phyloP scores from a whole-genome alignment of 139 green algal species.

The Chlamydomonas sp. region DNA sequence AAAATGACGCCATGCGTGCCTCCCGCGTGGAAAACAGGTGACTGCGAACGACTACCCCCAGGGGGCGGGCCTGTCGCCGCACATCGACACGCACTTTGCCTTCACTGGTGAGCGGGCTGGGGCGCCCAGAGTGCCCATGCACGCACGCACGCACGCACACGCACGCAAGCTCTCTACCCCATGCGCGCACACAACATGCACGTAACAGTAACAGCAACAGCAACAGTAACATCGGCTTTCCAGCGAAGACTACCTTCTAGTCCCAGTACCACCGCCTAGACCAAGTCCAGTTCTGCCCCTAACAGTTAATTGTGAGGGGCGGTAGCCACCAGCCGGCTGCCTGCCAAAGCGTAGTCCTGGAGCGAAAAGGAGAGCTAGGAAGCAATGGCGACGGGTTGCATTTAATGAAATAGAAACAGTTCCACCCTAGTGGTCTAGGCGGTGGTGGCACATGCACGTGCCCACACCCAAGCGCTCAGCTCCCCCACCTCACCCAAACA shows the following conservation, averaged over 20 bases:
- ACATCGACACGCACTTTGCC: constrained; percentile 93
- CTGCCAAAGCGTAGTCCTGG: too few species aligned
- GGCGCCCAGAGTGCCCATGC: too few species aligned
- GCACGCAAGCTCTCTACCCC: too few species aligned
- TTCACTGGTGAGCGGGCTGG: constrained; percentile 57
- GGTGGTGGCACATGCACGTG: background rate
- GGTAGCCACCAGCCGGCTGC: too few species aligned
- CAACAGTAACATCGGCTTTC: too few species aligned
- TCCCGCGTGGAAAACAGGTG: too few species aligned
- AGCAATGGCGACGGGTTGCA: background rate
- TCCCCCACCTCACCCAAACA: background rate
- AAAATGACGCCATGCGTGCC: too few species aligned
- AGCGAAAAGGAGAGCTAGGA: background rate
- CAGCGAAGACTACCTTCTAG: background rate
- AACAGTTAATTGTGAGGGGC: too few species aligned
- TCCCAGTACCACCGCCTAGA: background rate
- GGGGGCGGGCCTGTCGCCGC: constrained; percentile 84
- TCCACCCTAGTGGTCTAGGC: background rate
- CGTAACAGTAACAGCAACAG: too few species aligned
- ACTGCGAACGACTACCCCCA: constrained; percentile 91
- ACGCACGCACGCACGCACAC: too few species aligned
- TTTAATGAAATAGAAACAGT: background rate
- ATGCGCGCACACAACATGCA: too few species aligned
- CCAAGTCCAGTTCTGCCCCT: background rate
- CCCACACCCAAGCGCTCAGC: background rate